A percentile compares a stretch with the other conserved stretches of the same genome.
These are phyloP conservation scores for Suillus discolor DNA, from an alignment of 768 basidiomycete species.

Conservation along the genomic window DNA sequence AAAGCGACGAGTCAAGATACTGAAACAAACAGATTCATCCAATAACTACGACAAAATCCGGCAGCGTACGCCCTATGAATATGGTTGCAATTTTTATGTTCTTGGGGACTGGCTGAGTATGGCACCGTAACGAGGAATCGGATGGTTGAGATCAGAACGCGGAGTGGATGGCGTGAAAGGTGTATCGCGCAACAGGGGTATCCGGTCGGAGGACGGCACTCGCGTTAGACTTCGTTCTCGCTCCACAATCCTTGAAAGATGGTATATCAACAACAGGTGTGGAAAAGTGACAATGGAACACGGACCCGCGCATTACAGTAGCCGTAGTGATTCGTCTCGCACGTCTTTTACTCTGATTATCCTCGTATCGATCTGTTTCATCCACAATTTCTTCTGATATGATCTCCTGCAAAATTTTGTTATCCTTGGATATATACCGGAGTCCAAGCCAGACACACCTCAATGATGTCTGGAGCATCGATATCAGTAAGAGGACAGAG, in stretches of 20 bases:
- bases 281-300: not conserved
- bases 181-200: constrained; percentile 35
- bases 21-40: not conserved
- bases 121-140: constrained; percentile 4
- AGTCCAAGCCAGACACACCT: constrained; percentile 39
- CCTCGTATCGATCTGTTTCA: constrained; percentile 89
- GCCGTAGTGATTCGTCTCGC: constrained; percentile 75
- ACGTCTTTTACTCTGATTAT: constrained; percentile 77
- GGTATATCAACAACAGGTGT: not conserved
- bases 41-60: not conserved
- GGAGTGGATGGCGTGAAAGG: not conserved
- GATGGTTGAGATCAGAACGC: not conserved
- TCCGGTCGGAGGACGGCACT: constrained; percentile 31
- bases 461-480: constrained; percentile 65
- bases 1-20: not conserved
- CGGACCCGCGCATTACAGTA: constrained; percentile 77
- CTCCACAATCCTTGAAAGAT: constrained; percentile 52
- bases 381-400: constrained; percentile 96
- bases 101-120: constrained; percentile 10
- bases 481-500: not conserved
- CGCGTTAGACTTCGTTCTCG: constrained; percentile 43
- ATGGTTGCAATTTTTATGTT: not conserved
- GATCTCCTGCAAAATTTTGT: constrained; percentile 65
- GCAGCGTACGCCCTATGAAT: too few species aligned
- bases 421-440: not conserved